phyloP scores from a whole-genome alignment of 169 alveolate species.

The Theileria luwenshuni region DNA sequence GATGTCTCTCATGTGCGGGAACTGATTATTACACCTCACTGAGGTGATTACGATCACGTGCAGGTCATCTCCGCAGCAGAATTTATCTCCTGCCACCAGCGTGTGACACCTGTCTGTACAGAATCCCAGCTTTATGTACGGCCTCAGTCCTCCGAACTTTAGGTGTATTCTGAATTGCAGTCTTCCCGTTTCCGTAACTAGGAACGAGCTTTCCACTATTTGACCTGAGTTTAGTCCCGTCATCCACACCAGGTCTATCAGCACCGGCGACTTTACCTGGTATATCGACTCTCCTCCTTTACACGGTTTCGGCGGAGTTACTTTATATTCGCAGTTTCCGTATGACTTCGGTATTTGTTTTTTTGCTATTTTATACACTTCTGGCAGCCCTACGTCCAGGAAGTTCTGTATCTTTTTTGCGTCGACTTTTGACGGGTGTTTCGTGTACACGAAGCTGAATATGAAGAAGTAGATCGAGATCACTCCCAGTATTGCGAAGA shows the following conservation, averaged over 20 bases:
- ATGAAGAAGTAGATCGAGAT: slow-evolving; percentile 21
- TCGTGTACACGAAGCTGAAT: slow-evolving; percentile 33
- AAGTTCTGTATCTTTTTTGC: slow-evolving; percentile 22
- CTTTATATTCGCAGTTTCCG: slow-evolving; percentile 37
- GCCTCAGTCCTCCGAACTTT: slow-evolving; percentile 4
- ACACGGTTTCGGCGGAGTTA: slow-evolving; percentile 48
- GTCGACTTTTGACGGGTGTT: slow-evolving; percentile 18
- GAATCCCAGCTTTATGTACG: slow-evolving; percentile 15
- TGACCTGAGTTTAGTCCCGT: slow-evolving; percentile 41
- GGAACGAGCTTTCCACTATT: slow-evolving; percentile 16
- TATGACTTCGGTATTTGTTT: slow-evolving; percentile 46
- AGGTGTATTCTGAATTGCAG: slow-evolving; percentile 13
- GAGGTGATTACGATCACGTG: slow-evolving; percentile 18
- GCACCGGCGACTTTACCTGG: slow-evolving; percentile 1
- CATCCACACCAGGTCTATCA: slow-evolving; percentile 41
- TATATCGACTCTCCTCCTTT: slow-evolving; percentile 15
- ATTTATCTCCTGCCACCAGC: slow-evolving; percentile 22
- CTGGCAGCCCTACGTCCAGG: slow-evolving; percentile 35
- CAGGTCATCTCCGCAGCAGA: slow-evolving; percentile 39
- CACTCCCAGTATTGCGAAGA: slow-evolving; percentile 33
- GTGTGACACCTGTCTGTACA: slow-evolving; percentile 11
- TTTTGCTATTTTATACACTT: slow-evolving; percentile 24
- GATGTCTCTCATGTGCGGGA: slow-evolving; percentile 56
- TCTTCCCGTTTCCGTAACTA: slow-evolving; percentile 18
- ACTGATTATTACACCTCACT: slow-evolving; percentile 9